Evolutionary conservation across 176 grass and related monocot genomes (phyloP), one percentile per base, ranked within the genome.

Genomic region (Olyra latifolia): DNA sequence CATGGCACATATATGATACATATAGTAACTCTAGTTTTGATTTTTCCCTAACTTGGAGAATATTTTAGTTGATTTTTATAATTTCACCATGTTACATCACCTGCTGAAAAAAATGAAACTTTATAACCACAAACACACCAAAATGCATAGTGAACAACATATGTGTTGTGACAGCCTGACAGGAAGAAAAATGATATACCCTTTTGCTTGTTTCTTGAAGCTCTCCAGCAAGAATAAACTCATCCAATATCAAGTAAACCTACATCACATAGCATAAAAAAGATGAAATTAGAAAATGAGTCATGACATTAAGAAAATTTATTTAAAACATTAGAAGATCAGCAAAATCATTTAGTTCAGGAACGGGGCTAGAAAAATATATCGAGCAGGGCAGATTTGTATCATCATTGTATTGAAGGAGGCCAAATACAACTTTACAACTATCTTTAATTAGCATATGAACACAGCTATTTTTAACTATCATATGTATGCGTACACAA

Each of bases 131-230:
- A 86, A 11, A 73, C 39, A 64, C 54, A 84, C 43, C 60, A 43
- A 72, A 27, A 48, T 39, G 57, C 5, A 79, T 50, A 11, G 16
- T 44, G 29, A 25, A 66, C 24, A 85, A 2, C 7, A 77, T 39
- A 78, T 53, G 54, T 38, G 57, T 38, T 80, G 75, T 47, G n/a
- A 78, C 41, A 49, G 53, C 75, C 75, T 47, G 16, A 78, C 41
- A 49, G 53, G 23, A 8, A 24, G 24, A 57, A 62, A 75, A 70
- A 55, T 10, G 6, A 30, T 10, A 28, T 93, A 98, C 95, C 88
- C 68, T 95, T 85, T 98, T 98, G 83, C 95, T 98, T 81, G 92
- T 98, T 87, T 98, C 95, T 98, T 98, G 95, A 83, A 98, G 84
- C 78, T 98, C 95, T 47, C 95, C 95, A 10, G 95, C 95, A 75